A percentile compares a stretch with the other conserved stretches of the same genome.
Conservation (phyloP, 768 basidiomycete species). For the Tylopilus rubrobrunneus region DNA sequence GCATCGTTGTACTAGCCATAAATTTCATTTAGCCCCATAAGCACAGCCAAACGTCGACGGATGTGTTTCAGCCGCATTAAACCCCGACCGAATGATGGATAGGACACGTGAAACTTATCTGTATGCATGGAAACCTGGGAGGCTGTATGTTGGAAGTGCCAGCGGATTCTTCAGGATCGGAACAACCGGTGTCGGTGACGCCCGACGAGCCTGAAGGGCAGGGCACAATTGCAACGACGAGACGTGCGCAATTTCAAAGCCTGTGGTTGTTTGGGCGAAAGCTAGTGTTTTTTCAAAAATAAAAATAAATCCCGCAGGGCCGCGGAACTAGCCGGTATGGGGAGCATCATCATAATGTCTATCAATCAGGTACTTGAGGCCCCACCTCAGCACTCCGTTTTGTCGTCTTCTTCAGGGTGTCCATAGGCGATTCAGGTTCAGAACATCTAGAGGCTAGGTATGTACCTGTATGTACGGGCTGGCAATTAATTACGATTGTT, state of each 20-base stretch:
- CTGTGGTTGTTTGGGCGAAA: conserved; percentile 2
- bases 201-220: not conserved
- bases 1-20: conserved; percentile 7
- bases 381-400: conserved; percentile 10
- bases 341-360: too few relatives aligned
- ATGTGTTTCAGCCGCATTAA: conserved; percentile 27
- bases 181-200: not conserved
- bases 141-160: conserved; percentile 2
- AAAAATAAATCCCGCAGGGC: not conserved
- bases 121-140: conserved; percentile 17
- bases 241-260: not conserved
- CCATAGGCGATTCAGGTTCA: not conserved
- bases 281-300: not conserved
- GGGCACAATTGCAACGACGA: not conserved
- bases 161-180: conserved; percentile 9
- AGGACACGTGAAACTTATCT: conserved; percentile 12
- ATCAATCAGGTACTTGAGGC: conserved; percentile 20
- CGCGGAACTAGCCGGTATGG: not conserved
- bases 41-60: conserved; percentile 9
- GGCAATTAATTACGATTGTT: not conserved
- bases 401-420: not conserved
- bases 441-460: not conserved
- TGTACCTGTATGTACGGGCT: not conserved
- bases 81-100: conserved; percentile 13
- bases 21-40: conserved; percentile 4